phyloP scores from a whole-genome alignment of 305 asterid species.

The Ilex paraguariensis region DNA sequence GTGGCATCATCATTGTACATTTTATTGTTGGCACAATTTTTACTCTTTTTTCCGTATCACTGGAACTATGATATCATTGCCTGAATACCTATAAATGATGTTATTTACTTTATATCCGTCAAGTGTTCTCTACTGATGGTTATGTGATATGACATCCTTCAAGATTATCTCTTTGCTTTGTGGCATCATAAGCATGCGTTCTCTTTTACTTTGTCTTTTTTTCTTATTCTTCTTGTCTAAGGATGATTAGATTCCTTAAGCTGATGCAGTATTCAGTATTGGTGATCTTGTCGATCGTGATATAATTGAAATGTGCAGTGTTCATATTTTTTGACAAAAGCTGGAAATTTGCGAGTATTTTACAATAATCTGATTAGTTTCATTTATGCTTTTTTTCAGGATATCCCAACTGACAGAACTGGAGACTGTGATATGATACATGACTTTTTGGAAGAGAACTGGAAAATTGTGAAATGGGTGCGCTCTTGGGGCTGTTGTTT shows the following conservation, averaged over 20 bases:
- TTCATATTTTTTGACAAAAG: conserved; percentile 88
- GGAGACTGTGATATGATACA: conserved; percentile 68
- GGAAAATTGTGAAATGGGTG: conserved; percentile 86
- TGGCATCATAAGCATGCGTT: not conserved
- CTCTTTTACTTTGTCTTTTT: not conserved
- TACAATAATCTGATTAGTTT: conserved; percentile 12
- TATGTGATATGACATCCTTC: no score
- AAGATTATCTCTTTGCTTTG: not conserved
- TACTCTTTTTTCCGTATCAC: not conserved
- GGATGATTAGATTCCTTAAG: conserved; percentile 60
- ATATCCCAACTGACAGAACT: conserved; percentile 83
- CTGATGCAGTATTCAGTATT: conserved; percentile 63
- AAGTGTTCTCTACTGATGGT: no score
- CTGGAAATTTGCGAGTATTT: conserved; percentile 74
- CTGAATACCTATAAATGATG: not conserved
- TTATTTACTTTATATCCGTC: not conserved
- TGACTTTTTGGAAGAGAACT: conserved; percentile 61
- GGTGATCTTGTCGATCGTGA: conserved; percentile 74
- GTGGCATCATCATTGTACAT: no score
- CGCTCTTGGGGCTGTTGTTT: conserved; percentile 71
- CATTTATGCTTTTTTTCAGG: conserved; percentile 31
- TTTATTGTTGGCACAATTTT: no score
- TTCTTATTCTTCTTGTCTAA: conserved; percentile 2
- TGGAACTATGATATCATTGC: not conserved
- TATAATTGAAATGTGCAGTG: conserved; percentile 76